Evolutionary conservation across 1,284 basidiomycete species (phyloP), one percentile per base, ranked within the genome.

Genomic region (Garcileccinum viscosum): DNA sequence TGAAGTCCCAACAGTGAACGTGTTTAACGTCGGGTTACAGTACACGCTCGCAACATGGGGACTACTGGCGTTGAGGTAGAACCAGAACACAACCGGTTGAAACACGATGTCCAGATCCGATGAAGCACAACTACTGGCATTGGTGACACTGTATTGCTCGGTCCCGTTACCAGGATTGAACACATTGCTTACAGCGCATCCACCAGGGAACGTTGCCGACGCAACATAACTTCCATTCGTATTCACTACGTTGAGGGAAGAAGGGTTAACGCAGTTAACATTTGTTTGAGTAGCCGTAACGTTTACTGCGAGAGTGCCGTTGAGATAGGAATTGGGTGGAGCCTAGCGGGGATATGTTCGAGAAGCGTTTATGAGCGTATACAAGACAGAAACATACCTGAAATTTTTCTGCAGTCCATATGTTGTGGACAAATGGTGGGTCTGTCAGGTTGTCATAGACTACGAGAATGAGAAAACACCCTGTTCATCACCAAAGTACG

Each of bases 11-110:
- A 90, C 84, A 64, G 83, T 77, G 71, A 82, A 84, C 2, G 83
- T 75, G 12, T 78, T 70, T 59, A 92, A 83, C 1, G 77, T 81
- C 8, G 90, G 89, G 8, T 77, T 71, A 73, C 90, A 92, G 70
- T 90, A 90, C 4, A 91, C 83, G 4, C 83, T 84, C 63, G 82
- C 81, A 0, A 84, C 85, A 67, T 87, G 80, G 12, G 80, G 76
- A 27, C 61, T 70, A 30, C 70, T 77, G 47, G 77, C 75, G 24
- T 74, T 80, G 76, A 75, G 82, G 82, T 78, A 85, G 65, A 78
- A 90, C 90, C 90, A 91, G 71, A 91, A 92, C 81, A 90, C 85
- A 44, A 91, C 87, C 2, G 89, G 88, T 58, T 82, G 83, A 67
- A 88, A 86, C 24, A 80, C 70, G n/a, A 82, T 68, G 53, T 85